Evolutionary conservation across 2,329 filamentous ascomycete species (phyloP), one percentile per base, ranked within the genome.

Genomic region (Mycosphaerella sp.): DNA sequence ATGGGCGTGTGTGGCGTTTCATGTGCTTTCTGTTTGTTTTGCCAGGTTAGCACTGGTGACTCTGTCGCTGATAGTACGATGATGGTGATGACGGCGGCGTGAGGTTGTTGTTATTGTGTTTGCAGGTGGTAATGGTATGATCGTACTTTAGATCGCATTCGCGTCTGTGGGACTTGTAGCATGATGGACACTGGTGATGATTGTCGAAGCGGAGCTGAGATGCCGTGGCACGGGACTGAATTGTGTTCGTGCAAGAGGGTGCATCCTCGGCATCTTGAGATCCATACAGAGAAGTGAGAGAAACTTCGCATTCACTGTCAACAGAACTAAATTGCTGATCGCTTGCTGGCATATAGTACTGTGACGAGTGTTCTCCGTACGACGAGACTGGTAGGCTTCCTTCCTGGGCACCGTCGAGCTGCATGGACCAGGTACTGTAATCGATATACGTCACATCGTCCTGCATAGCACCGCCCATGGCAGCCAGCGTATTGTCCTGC

Each of bases 1-100:
- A 95, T 0, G 89, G 90, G 58, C 82, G 83, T 6, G 80, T 77
- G 66, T 96, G 90, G 1, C 89, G 81, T 65, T 89, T 91, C 67
- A 80, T 74, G 66, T 95, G 90, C 67, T 96, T 96, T 58, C 87
- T 91, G 52, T 39, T 32, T 16, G 17, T 30, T 41, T 42, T 5
- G 27, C 8, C 21, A 25, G 21, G 39, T 14, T 42, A 34, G 30
- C 7, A 34, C 30, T 34, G 30, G 30, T 34, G 30, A 34, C 13
- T 12, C 10, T 34, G 30, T 12, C 4, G 10, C 10, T 34, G 30
- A 4, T 34, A 8, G 10, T 12, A 34, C 4, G 6, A 34, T 13
- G 30, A 34, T 12, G 10, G 30, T n/a, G 2, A 10, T 34, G 30
- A n/a, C 10, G 21, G n/a, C 13, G 30, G 14, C 21, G 27, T 36